Conservation (phyloP, 2,329 filamentous ascomycete species). For the Penicillium sp. region DNA sequence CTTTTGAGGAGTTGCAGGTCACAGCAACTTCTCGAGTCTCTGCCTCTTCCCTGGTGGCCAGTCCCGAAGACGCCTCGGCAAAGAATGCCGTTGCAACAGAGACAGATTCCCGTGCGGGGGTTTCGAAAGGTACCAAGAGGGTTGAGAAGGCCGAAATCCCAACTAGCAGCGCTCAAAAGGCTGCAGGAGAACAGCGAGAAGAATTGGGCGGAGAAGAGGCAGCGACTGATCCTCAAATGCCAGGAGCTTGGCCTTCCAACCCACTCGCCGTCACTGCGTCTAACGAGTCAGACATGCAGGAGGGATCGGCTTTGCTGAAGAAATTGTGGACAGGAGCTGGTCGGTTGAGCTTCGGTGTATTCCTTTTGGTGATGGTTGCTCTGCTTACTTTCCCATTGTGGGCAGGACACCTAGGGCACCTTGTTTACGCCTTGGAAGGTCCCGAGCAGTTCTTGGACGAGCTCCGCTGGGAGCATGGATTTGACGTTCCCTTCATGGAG, state of each 20-base stretch:
- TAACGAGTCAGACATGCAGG: background rate
- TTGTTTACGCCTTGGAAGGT: background rate
- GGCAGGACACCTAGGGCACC: background rate
- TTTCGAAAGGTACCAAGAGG: slow-evolving; percentile 3
- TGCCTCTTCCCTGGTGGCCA: background rate
- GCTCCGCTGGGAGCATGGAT: slow-evolving; percentile 2
- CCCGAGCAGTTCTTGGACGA: background rate
- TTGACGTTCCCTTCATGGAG: background rate
- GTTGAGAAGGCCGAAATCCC: background rate
- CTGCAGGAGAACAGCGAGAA: background rate
- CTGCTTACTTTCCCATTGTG: background rate
- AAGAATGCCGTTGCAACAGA: background rate
- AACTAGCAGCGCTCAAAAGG: background rate
- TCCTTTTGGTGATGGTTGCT: background rate
- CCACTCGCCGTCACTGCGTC: background rate
- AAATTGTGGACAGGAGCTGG: background rate
- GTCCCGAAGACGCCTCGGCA: slow-evolving; percentile 4
- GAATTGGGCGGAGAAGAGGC: background rate
- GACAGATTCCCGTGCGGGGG: slow-evolving; percentile 8
- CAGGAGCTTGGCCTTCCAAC: background rate
- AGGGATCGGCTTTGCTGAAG: background rate
- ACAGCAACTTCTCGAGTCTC: background rate
- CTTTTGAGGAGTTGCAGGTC: background rate
- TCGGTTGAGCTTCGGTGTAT: background rate
- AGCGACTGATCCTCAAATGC: slow-evolving; percentile 1